Evolutionary conservation across 2,329 filamentous ascomycete species (phyloP).

Genomic region (Colletotrichum acutatum): DNA sequence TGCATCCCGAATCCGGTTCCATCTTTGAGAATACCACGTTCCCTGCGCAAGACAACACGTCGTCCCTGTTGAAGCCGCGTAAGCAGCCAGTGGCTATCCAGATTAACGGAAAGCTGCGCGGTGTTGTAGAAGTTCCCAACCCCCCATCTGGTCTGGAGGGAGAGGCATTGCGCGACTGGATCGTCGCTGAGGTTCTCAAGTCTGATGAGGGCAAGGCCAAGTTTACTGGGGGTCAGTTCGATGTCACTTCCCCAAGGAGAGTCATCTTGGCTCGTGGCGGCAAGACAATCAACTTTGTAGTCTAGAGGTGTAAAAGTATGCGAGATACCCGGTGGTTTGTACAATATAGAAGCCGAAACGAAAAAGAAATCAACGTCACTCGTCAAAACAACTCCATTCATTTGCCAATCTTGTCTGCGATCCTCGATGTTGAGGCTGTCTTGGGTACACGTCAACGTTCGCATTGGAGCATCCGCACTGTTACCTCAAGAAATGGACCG

Average conservation of each 20-base stretch:
- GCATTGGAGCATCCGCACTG: no score
- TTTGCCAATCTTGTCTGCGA: not conserved
- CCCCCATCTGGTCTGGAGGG: conserved; percentile 54
- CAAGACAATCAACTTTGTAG: conserved; percentile 80
- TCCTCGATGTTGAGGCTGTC: no score
- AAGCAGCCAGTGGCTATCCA: conserved; percentile 74
- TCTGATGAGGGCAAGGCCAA: conserved; percentile 69
- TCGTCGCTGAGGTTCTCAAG: conserved; percentile 69
- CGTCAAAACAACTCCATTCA: not conserved
- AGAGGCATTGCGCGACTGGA: conserved; percentile 66
- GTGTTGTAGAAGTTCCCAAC: conserved; percentile 72
- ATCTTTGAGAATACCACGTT: conserved; percentile 64
- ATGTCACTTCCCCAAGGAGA: conserved; percentile 66
- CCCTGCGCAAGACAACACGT: conserved; percentile 65
- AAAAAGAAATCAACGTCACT: not conserved
- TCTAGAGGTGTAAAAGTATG: conserved; percentile 45
- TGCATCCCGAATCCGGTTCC: conserved; percentile 54
- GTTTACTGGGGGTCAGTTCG: conserved; percentile 58
- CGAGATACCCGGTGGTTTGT: conserved; percentile 31
- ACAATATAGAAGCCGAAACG: conserved; percentile 1
- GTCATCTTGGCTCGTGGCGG: conserved; percentile 75
- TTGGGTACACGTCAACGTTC: not conserved
- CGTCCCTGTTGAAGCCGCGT: conserved; percentile 60
- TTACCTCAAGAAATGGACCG: no score
- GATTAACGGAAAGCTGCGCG: conserved; percentile 82